Conservation (phyloP, 2,329 filamentous ascomycete species). For the Ophiostoma sp. region DNA sequence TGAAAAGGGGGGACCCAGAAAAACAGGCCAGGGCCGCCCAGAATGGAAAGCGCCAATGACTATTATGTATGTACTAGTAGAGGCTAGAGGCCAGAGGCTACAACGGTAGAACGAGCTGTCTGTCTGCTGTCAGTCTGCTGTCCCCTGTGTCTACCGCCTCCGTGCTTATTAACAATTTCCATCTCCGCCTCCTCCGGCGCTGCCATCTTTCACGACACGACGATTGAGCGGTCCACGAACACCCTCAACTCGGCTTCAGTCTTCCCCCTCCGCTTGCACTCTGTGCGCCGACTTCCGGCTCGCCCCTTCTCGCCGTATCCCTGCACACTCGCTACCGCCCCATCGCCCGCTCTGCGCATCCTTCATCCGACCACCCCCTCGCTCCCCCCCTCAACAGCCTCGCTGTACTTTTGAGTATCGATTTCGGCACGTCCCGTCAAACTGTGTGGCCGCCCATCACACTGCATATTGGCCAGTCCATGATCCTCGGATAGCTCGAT, state of each 20-base stretch:
- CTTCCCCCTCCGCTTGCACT: not conserved
- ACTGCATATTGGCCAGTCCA: not conserved
- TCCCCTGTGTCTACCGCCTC: not conserved
- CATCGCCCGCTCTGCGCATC: not conserved
- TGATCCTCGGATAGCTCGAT: not conserved
- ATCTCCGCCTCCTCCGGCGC: constrained; percentile 15
- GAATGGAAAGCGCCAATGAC: constrained; percentile 19
- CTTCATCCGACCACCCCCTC: not conserved
- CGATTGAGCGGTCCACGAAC: constrained; percentile 8
- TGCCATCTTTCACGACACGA: constrained; percentile 13
- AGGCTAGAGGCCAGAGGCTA: constrained; percentile 16
- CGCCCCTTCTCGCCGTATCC: not conserved
- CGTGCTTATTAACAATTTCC: constrained; percentile 10
- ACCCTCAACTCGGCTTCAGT: constrained; percentile 4
- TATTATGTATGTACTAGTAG: no score
- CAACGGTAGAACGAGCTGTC: constrained; percentile 3
- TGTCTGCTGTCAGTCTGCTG: not conserved
- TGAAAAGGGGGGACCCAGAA: constrained; percentile 19
- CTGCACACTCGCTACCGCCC: not conserved
- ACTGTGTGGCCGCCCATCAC: not conserved
- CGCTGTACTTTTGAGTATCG: not conserved
- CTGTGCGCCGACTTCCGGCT: not conserved
- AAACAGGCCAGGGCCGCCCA: constrained; percentile 17
- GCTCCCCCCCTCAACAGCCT: not conserved
- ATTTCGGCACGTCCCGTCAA: not conserved